A percentile compares a stretch with the other conserved stretches of the same genome.
phyloP scores from a whole-genome alignment of 2,329 filamentous ascomycete species.

The Byssothecium circinans region DNA sequence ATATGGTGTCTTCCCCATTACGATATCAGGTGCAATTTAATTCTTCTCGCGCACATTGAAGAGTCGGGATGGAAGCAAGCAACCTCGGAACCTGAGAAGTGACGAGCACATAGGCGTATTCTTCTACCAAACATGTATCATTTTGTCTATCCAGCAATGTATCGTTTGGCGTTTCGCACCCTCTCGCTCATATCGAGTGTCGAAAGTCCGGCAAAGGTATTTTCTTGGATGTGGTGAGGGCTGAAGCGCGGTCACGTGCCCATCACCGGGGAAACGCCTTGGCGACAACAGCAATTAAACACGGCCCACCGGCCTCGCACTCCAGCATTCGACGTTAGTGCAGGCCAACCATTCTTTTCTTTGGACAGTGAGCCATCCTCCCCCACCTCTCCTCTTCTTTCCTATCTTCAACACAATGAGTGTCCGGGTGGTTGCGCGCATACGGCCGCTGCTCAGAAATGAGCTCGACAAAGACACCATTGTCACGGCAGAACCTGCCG shows the following conservation, averaged over 20 bases:
- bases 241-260: not conserved
- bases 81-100: too few relatives aligned
- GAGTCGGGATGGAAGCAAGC: too few relatives aligned
- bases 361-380: slow-evolving; percentile 26
- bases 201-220: too few relatives aligned
- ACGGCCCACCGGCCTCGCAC: slow-evolving; percentile 20
- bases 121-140: too few relatives aligned
- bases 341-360: slow-evolving; percentile 33
- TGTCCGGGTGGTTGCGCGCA: slow-evolving; percentile 87
- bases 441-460: slow-evolving; percentile 82
- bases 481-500: slow-evolving; percentile 63
- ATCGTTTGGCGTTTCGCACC: not conserved
- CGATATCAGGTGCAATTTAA: too few relatives aligned
- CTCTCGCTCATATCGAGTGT: not conserved
- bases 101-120: too few relatives aligned
- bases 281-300: slow-evolving; percentile 24
- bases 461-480: slow-evolving; percentile 89
- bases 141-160: too few relatives aligned
- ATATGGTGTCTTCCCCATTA: too few relatives aligned
- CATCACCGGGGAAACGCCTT: not conserved
- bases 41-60: too few relatives aligned
- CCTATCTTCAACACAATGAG: slow-evolving; percentile 43
- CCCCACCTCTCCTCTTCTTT: slow-evolving; percentile 14
- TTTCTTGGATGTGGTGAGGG: too few relatives aligned
- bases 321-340: slow-evolving; percentile 34